A percentile compares a stretch with the other conserved stretches of the same genome.
Conservation (phyloP, 805 yeast species). For the Wickerhamomyces rabaulensis region DNA sequence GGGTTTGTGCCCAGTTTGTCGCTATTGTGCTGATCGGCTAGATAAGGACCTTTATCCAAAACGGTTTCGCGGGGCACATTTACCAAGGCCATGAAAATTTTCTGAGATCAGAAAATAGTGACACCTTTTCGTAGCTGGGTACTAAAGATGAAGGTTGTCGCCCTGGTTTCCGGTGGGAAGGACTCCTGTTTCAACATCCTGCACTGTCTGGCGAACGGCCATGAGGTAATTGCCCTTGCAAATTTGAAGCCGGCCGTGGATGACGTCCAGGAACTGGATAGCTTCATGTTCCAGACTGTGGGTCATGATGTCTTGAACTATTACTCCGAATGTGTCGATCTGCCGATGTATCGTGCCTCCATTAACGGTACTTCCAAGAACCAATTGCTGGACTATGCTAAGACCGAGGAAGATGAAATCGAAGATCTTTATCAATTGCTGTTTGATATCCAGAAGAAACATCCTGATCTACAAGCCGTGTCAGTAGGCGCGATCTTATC, state of each 20-base stretch:
- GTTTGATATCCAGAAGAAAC: constrained; percentile 36
- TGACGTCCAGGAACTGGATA: constrained; percentile 68
- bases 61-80: too few species aligned
- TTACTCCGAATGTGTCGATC: constrained; percentile 66
- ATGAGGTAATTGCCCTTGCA: constrained; percentile 79
- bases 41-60: too few species aligned
- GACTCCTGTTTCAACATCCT: constrained; percentile 89
- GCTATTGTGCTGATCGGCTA: too few species aligned
- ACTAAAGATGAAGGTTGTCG: constrained; percentile 76
- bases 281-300: constrained; percentile 97
- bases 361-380: constrained; percentile 62
- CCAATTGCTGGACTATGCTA: constrained; percentile 60
- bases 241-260: constrained; percentile 65
- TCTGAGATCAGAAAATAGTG: neutral
- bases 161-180: constrained; percentile 91
- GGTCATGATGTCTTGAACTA: constrained; percentile 74
- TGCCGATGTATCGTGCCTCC: constrained; percentile 70
- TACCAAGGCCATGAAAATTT: too few species aligned
- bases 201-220: constrained; percentile 83
- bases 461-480: constrained; percentile 78
- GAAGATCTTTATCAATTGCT: constrained; percentile 70
- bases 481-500: constrained; percentile 96
- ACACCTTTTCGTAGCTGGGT: neutral
- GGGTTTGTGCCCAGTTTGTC: too few species aligned
- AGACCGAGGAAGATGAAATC: constrained; percentile 76